Conservation (phyloP, 106 monocot genomes). For the Allium sativum region DNA sequence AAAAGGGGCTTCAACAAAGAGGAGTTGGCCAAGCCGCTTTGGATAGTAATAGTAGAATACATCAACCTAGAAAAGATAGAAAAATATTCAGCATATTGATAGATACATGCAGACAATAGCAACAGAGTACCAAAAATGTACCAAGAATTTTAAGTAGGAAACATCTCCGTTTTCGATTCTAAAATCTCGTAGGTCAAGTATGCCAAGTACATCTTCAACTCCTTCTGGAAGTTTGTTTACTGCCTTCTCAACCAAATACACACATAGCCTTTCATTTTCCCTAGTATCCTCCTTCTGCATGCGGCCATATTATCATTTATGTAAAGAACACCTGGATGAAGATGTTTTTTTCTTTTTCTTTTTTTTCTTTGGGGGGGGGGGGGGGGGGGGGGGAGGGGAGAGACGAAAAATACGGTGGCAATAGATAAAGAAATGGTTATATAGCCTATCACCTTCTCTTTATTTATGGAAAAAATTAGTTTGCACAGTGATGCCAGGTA, state of each 20-base stretch:
- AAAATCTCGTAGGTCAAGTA: conserved; percentile 74
- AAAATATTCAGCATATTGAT: background rate
- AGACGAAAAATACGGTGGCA: background rate
- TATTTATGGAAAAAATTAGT: too few relatives aligned
- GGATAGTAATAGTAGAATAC: conserved; percentile 95
- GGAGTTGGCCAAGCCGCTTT: conserved; percentile 71
- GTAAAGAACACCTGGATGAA: conserved; percentile 9
- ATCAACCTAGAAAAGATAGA: conserved; percentile 44
- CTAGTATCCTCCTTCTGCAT: conserved; percentile 56
- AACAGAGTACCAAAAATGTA: conserved; percentile 8
- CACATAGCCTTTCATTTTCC: conserved; percentile 82
- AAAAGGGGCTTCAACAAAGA: conserved; percentile 87
- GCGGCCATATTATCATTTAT: conserved; percentile 29
- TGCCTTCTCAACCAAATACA: conserved; percentile 76
- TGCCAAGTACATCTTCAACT: conserved; percentile 61
- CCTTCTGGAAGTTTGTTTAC: conserved; percentile 65
- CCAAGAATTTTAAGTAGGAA: conserved; percentile 71
- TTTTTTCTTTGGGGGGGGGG: too few relatives aligned
- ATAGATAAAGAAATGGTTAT: background rate
- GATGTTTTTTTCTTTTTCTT: background rate
- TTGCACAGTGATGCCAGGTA: too few relatives aligned
- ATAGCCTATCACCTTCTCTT: background rate
- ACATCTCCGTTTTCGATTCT: conserved; percentile 60
- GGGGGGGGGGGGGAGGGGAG: too few relatives aligned
- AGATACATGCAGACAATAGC: too few relatives aligned